phyloP scores from a whole-genome alignment of 2,329 filamentous ascomycete genomes.

The Pseudopyricularia cyperi region DNA sequence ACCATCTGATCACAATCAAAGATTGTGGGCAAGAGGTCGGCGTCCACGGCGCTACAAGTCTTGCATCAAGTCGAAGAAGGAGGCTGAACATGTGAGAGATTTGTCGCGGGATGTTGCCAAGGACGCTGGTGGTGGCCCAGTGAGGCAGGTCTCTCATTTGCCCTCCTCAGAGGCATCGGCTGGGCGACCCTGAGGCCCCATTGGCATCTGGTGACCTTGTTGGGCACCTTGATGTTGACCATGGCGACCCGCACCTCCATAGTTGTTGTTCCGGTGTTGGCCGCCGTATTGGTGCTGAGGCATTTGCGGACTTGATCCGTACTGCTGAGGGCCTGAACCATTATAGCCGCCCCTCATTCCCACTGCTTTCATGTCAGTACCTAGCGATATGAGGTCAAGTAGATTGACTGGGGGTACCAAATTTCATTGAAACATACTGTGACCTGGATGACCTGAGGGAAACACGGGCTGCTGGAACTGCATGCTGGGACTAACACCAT shows the following conservation, averaged over 20 bases:
- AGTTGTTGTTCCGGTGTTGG: slow-evolving; percentile 44
- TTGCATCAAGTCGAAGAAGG: background rate
- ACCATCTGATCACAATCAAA: background rate
- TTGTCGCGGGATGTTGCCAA: background rate
- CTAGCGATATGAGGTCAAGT: background rate
- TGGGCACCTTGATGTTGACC: slow-evolving; percentile 30
- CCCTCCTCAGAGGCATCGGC: slow-evolving; percentile 29
- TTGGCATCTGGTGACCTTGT: slow-evolving; percentile 19
- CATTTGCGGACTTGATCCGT: slow-evolving; percentile 47
- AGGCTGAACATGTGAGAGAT: background rate
- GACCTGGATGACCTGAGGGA: slow-evolving; percentile 54
- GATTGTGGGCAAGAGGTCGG: background rate
- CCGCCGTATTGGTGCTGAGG: slow-evolving; percentile 50
- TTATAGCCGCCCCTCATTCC: slow-evolving; percentile 49
- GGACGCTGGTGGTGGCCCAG: background rate
- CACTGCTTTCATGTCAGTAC: slow-evolving; percentile 26
- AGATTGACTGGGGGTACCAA: too few species aligned
- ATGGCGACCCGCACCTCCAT: slow-evolving; percentile 21
- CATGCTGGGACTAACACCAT: slow-evolving; percentile 62
- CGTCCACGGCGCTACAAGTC: background rate
- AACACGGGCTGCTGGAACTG: slow-evolving; percentile 67
- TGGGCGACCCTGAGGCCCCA: slow-evolving; percentile 19
- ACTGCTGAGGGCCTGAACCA: slow-evolving; percentile 47
- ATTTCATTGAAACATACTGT: slow-evolving; percentile 46
- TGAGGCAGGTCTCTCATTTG: slow-evolving; percentile 16